phyloP scores from a whole-genome alignment of 305 asterid genomes.

The Solanum aculeatissimum region DNA sequence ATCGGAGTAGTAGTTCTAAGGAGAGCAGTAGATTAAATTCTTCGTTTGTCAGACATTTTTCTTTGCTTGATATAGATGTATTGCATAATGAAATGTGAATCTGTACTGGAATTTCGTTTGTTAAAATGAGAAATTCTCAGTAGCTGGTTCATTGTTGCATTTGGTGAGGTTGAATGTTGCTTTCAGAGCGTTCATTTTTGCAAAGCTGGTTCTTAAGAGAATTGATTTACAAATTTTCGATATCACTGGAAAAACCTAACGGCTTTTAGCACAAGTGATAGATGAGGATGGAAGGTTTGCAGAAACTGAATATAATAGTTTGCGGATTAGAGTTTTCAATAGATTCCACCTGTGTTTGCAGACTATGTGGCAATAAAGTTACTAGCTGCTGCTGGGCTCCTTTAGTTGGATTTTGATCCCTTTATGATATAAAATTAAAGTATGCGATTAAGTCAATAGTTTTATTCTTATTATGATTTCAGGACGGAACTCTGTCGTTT shows the following conservation, averaged over 20 bases:
- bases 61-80: background rate
- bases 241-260: background rate
- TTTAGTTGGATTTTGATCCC: background rate
- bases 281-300: background rate
- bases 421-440: background rate
- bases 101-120: background rate
- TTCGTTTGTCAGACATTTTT: background rate
- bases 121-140: background rate
- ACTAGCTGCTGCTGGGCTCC: background rate
- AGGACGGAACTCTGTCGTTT: constrained; percentile 6
- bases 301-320: background rate
- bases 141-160: background rate
- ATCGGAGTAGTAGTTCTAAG: background rate
- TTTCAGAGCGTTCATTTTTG: background rate
- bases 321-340: background rate
- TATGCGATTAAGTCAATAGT: background rate
- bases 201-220: background rate
- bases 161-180: background rate
- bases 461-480: background rate
- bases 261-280: background rate
- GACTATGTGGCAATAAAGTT: background rate
- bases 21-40: background rate
- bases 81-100: background rate
- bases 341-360: background rate
- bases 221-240: background rate